Conservation (phyloP, 805 yeast species). For the Priceomyces melissophilus region DNA sequence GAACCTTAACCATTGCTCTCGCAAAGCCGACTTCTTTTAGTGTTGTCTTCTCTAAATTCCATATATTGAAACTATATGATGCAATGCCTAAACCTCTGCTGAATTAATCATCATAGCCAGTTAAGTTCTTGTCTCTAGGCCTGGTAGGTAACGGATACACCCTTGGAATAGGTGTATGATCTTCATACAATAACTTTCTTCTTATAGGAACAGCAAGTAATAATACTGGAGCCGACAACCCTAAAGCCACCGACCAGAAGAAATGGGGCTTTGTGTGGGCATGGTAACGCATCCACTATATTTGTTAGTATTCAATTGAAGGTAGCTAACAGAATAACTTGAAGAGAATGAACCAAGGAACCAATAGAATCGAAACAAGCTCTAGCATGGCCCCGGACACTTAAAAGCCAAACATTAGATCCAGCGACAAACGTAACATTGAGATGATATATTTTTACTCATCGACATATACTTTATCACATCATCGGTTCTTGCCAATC, state of each 20-base stretch:
- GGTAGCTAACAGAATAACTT: too few species aligned
- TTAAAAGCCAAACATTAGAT: too few species aligned
- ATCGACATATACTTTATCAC: too few species aligned
- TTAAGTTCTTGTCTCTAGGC: conserved; percentile 44
- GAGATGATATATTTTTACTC: too few species aligned
- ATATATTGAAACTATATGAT: too few species aligned
- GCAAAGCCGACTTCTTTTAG: too few species aligned
- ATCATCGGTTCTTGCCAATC: background rate
- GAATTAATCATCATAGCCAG: conserved; percentile 53
- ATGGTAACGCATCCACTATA: conserved; percentile 69
- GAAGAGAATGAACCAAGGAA: background rate
- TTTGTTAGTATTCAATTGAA: conserved; percentile 25
- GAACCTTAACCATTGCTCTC: too few species aligned
- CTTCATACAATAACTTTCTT: conserved; percentile 62
- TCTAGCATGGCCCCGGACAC: too few species aligned
- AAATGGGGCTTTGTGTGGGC: conserved; percentile 76
- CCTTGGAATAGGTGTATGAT: conserved; percentile 62
- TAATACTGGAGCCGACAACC: conserved; percentile 64
- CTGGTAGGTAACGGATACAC: conserved; percentile 57
- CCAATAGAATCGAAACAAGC: too few species aligned
- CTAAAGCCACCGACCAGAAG: conserved; percentile 61
- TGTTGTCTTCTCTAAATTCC: too few species aligned
- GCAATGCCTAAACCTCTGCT: background rate
- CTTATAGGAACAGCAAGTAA: conserved; percentile 64
- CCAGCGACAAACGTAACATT: too few species aligned